Conservation (phyloP, 2,329 filamentous ascomycete genomes). For the Colletotrichum sp. region DNA sequence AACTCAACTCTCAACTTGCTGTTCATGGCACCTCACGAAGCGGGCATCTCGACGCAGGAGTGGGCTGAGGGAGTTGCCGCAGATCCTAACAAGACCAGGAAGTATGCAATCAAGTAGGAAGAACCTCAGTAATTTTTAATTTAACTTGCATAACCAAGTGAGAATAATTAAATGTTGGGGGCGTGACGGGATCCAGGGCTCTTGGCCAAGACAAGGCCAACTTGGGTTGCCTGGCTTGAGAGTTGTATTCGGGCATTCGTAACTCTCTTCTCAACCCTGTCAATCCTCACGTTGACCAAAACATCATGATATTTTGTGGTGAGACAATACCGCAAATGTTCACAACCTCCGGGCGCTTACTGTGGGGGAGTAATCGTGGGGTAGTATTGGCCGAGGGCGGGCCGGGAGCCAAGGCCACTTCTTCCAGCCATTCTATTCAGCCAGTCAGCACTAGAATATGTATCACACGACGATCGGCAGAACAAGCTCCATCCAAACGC, state of each 20-base stretch:
- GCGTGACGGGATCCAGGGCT: neutral
- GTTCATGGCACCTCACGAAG: neutral
- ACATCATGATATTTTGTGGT: neutral
- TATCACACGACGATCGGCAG: neutral
- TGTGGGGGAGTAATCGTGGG: neutral
- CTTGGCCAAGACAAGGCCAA: neutral
- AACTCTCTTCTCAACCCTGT: neutral
- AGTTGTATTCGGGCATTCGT: neutral
- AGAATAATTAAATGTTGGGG: neutral
- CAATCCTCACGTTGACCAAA: neutral
- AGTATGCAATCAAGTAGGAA: neutral
- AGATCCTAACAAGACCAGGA: neutral
- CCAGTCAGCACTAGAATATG: neutral
- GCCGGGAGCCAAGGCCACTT: neutral
- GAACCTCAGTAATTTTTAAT: neutral
- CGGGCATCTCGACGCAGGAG: neutral
- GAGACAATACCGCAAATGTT: neutral
- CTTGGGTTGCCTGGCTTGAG: neutral
- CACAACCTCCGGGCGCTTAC: neutral
- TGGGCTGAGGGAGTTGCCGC: neutral
- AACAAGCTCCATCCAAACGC: neutral
- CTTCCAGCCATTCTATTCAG: neutral
- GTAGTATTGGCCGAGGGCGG: neutral
- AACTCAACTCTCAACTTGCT: neutral
- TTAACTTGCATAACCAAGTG: neutral